Evolutionary conservation across 2,329 filamentous ascomycete genomes (phyloP).

Genomic region (Acrocalymma vagum): DNA sequence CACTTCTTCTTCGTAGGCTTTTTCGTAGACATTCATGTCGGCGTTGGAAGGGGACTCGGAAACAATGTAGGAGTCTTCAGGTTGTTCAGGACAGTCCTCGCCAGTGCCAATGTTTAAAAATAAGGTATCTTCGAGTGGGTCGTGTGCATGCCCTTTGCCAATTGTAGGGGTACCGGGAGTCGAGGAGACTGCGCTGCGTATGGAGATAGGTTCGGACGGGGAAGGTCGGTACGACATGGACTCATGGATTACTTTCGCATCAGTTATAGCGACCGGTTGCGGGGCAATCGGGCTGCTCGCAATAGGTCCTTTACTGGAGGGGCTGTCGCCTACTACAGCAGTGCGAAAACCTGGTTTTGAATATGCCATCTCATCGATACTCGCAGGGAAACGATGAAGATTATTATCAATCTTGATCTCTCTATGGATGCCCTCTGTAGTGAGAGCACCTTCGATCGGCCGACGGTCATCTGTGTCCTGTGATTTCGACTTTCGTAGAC

Average conservation of each 20-base stretch:
- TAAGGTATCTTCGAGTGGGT: slow-evolving; percentile 70
- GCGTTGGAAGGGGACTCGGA: slow-evolving; percentile 86
- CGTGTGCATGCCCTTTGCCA: slow-evolving; percentile 67
- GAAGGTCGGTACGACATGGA: slow-evolving; percentile 41
- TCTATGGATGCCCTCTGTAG: slow-evolving; percentile 63
- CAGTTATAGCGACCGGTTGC: slow-evolving; percentile 19
- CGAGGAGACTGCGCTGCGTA: slow-evolving; percentile 25
- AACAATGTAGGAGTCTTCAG: slow-evolving; percentile 61
- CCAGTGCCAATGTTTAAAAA: slow-evolving; percentile 82
- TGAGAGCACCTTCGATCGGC: slow-evolving; percentile 58
- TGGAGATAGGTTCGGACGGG: slow-evolving; percentile 27
- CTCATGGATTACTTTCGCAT: slow-evolving; percentile 39
- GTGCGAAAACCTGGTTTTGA: slow-evolving; percentile 23
- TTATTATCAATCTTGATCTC: slow-evolving; percentile 50
- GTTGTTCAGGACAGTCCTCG: slow-evolving; percentile 49
- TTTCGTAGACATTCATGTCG: slow-evolving; percentile 88
- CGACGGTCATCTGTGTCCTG: slow-evolving; percentile 61
- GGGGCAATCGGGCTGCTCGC: slow-evolving; percentile 28
- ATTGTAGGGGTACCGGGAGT: slow-evolving; percentile 37
- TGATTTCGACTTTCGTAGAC: slow-evolving; percentile 57
- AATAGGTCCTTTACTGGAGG: slow-evolving; percentile 13
- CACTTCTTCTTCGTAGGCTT: slow-evolving; percentile 84
- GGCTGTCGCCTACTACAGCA: slow-evolving; percentile 11
- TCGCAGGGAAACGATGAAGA: slow-evolving; percentile 22
- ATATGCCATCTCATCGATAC: slow-evolving; percentile 30